Conservation (phyloP, 2,329 filamentous ascomycete species). For the Blumeria graminis region DNA sequence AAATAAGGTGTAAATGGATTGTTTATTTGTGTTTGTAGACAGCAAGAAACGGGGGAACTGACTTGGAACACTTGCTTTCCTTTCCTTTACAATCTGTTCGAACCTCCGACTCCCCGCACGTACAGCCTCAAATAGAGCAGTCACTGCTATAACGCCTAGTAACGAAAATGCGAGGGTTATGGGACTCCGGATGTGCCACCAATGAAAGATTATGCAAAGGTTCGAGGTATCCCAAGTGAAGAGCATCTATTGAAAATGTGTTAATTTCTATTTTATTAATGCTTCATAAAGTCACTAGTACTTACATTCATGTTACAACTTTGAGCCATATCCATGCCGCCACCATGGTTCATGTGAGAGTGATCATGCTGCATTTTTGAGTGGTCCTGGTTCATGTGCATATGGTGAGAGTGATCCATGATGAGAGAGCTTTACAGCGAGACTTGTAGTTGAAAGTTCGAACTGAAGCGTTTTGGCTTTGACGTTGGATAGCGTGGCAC, state of each 20-base stretch:
- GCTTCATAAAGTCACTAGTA: background rate
- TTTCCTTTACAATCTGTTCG: constrained; percentile 25
- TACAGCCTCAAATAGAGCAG: constrained; percentile 80
- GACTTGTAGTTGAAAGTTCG: background rate
- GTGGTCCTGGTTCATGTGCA: background rate
- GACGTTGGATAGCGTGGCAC: background rate
- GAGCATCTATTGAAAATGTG: constrained; percentile 44
- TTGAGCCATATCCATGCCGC: background rate
- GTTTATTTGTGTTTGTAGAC: background rate
- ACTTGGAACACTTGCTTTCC: constrained; percentile 11
- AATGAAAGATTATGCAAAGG: constrained; percentile 85
- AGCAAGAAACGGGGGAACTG: constrained; percentile 7
- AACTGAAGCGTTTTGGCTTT: background rate
- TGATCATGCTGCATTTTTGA: background rate
- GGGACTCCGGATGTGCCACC: constrained; percentile 65
- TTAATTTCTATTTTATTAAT: background rate
- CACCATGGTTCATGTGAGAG: background rate
- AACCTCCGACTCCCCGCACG: constrained; percentile 56
- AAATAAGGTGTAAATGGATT: background rate
- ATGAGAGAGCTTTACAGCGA: background rate
- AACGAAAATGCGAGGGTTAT: constrained; percentile 60
- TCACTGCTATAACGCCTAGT: constrained; percentile 55
- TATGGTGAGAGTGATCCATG: background rate
- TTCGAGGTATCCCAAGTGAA: constrained; percentile 90
- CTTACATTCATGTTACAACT: constrained; percentile 2